Percentiles rank a stretch among this genome's conserved stretches.
Evolutionary conservation across 148 eudicot genomes (phyloP).

Genomic region (Selenicereus undatus): DNA sequence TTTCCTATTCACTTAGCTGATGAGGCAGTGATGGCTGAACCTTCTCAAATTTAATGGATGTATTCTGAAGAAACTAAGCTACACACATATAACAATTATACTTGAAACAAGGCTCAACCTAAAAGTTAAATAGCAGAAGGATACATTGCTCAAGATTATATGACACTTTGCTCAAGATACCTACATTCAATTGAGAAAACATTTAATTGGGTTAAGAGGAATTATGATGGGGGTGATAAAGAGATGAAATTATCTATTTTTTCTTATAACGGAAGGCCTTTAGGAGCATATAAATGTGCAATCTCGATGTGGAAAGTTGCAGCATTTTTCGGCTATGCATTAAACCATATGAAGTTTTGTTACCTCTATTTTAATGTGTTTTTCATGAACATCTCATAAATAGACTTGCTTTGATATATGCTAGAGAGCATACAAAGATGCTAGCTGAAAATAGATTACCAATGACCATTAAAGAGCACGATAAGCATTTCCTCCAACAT

Average conservation of each 20-base stretch:
- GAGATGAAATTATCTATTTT: not conserved
- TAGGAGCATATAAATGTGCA: not conserved
- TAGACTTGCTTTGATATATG: not conserved
- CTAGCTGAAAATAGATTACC: not conserved
- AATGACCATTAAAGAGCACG: not conserved
- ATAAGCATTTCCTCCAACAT: not conserved
- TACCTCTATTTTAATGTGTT: not conserved
- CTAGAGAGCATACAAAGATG: not conserved
- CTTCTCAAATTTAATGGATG: not conserved
- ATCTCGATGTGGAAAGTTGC: not conserved
- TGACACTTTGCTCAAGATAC: conserved; percentile 1
- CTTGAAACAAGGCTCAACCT: not conserved
- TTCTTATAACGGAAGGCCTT: not conserved
- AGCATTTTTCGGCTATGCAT: not conserved
- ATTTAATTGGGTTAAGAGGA: not conserved
- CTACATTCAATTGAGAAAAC: not conserved
- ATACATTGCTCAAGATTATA: not conserved
- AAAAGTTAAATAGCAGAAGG: not conserved
- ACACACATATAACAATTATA: not conserved
- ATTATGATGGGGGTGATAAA: not conserved
- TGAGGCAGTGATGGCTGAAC: not conserved
- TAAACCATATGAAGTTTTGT: not conserved
- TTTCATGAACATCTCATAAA: not conserved
- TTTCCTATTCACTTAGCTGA: not conserved
- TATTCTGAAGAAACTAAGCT: not conserved